Base-by-base conservation (phyloP, 2,329 filamentous ascomycete species). In the Diaporthe citriasiana region DNA sequence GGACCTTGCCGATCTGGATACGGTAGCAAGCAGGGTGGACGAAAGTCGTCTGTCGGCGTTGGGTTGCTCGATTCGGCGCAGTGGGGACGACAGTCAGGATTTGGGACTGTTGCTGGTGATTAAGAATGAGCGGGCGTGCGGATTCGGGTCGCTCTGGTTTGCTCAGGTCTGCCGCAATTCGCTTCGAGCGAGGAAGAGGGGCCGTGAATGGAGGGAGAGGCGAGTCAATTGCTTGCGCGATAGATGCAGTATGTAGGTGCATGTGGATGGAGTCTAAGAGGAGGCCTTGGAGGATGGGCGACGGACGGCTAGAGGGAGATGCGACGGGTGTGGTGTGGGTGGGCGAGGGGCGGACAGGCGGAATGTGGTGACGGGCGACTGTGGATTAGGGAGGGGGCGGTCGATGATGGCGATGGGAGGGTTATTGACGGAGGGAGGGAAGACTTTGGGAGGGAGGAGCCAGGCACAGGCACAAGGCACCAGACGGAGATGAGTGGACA, bases 1-100 rank as follows among this genome's bases (percentile, higher is more conserved):
- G 73, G 74, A 60, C 68, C 27, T 59, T 71, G 47, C 71, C 63
- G 60, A 59, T 70, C 63, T 66, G 63, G 59, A 68, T 55, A 72
- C 73, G 63, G 70, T 65, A 74, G 73, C 73, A 63, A 42, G 45
- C 73, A 74, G 69, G 73, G 63, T 65, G 71, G 71, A 55, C 74
- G 60, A 56, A 33, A 69, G 55, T 71, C 53, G 73, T 56, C 40
- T 69, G 50, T 56, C 47, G 66, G 50, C 66, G 47, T 70, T 33
- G 30, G 69, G 55, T 71, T 71, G 69, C 53, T 71, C 25, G 56
- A 71, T 71, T 66, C 50, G 45, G 63, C 63, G 63, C 63, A 66
- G 63, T 66, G 63, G 63, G n/a, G 60, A 66, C 60, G 42, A 66
- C 10, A 50, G 60, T 33, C 60, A 66, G 60, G 60, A 66, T 51